A percentile compares a stretch with the other conserved stretches of the same genome.
phyloP scores from a whole-genome alignment of 768 basidiomycete genomes.

The Peribolospora baueri region DNA sequence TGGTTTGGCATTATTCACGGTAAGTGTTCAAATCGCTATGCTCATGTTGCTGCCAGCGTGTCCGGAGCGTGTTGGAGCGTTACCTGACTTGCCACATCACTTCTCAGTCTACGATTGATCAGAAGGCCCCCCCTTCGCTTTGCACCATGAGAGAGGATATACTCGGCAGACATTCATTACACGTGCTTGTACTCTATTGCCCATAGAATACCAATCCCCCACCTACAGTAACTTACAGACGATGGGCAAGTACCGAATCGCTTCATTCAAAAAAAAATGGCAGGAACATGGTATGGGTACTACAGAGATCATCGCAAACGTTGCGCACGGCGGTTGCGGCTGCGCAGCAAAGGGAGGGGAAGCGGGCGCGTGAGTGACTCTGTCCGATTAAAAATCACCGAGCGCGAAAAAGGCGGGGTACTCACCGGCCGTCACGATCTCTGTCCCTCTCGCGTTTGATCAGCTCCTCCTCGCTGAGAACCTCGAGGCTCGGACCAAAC shows the following conservation, averaged over 20 bases:
- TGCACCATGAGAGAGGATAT: not conserved
- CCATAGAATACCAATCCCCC: no score
- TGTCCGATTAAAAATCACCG: not conserved
- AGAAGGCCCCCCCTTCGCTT: not conserved
- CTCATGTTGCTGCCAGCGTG: no score
- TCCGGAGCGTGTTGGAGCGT: not conserved
- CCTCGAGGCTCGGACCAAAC: constrained; percentile 66
- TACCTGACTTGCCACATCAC: not conserved
- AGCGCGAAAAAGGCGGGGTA: not conserved
- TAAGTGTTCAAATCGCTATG: no score
- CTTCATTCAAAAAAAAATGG: not conserved
- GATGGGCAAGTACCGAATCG: no score
- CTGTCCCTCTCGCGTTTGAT: constrained; percentile 69
- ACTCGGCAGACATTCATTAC: no score
- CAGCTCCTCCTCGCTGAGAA: constrained; percentile 69
- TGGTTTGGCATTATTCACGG: not conserved
- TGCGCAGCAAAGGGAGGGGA: no score
- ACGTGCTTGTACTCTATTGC: no score
- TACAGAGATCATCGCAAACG: no score
- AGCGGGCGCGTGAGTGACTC: no score
- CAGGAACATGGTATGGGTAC: not conserved
- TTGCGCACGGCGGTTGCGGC: no score
- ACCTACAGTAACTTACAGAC: no score
- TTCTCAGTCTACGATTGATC: not conserved
- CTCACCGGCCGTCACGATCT: constrained; percentile 31